Base-by-base conservation (phyloP, 2,329 filamentous ascomycete species). In the Monosporascus sp. region DNA sequence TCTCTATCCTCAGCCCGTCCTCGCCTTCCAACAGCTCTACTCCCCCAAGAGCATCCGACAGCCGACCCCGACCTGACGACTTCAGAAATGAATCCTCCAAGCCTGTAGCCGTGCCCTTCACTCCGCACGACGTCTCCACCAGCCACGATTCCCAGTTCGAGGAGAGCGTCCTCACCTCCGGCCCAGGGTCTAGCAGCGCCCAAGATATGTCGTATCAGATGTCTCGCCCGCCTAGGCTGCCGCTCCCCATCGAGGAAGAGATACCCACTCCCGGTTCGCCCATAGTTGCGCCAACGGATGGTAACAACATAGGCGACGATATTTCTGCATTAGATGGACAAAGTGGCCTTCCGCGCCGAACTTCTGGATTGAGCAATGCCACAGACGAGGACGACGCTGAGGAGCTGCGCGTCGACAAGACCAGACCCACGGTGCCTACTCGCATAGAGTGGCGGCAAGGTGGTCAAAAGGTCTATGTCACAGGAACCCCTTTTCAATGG, bases 401-500 rank as follows among this genome's bases (percentile, higher is more conserved):
- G 63, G 90, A 91, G 66, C 79, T 93, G 65, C 81, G 85, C 39
- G 83, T 89, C 37, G 86, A 89, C 63, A 88, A 87, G 70, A 84
- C 84, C 18, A 82, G 86, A 57, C 87, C 88, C 39, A 89, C 89
- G 7, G 89, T 97, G 43, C 89, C 90, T 2, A 96, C 90, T 2
- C 76, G 82, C 53, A 84, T 99, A 54, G 89, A 95, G 71, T 99
- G 94, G 94, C 82, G 81, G 59, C 81, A 83, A 8, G 84, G 84
- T 50, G 92, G 89, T 54, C 89, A 96, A 53, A 95, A 92, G 71
- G 84, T 97, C 58, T 99, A 96, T 69, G 91, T 99, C 46, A 99
- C 94, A 1, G 93, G 93, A 59, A 97, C 94, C 20, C 97, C 97
- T 67, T 95, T 96, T 63, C 89, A 93, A 69, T 99, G 94, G 94